Evolutionary conservation across 2,329 filamentous ascomycete genomes (phyloP).

Genomic region (Fusarium annulatum): DNA sequence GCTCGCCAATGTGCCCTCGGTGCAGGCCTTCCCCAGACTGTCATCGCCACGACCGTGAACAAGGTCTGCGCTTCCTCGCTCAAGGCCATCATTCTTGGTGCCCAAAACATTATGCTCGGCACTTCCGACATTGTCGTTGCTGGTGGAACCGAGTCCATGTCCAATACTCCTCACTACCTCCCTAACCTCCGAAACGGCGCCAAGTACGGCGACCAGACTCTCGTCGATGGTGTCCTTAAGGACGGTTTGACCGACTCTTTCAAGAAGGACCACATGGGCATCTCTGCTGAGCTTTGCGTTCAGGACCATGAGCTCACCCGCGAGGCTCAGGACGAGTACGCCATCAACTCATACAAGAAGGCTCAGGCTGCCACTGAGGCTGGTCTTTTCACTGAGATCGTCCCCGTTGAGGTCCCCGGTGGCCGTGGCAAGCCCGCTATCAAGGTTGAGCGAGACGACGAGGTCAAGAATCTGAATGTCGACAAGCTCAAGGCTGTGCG

Average conservation of each 20-base stretch:
- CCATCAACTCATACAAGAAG: constrained; percentile 94
- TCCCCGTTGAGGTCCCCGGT: constrained; percentile 86
- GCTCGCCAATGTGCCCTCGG: constrained; percentile 92
- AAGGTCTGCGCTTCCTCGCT: constrained; percentile 97
- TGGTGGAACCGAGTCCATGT: constrained; percentile 98
- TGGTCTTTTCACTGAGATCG: constrained; percentile 89
- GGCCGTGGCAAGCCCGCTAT: constrained; percentile 90
- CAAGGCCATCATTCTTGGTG: constrained; percentile 93
- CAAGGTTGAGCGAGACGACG: constrained; percentile 86
- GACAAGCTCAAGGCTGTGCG: constrained; percentile 88
- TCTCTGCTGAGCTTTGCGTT: constrained; percentile 92
- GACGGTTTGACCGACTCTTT: constrained; percentile 96
- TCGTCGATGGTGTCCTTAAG: constrained; percentile 92
- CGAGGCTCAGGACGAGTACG: constrained; percentile 93
- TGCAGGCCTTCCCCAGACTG: constrained; percentile 83
- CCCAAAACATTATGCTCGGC: constrained; percentile 97
- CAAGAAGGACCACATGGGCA: constrained; percentile 96
- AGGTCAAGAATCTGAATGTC: constrained; percentile 92
- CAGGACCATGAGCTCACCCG: constrained; percentile 83
- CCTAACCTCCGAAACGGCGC: constrained; percentile 85
- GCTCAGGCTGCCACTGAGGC: constrained; percentile 86
- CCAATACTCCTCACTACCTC: constrained; percentile 96
- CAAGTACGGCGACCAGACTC: constrained; percentile 91
- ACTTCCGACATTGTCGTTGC: constrained; percentile 93
- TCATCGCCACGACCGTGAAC: constrained; percentile 93